A percentile compares a stretch with the other conserved stretches of the same genome.
phyloP scores from a whole-genome alignment of 2,329 filamentous ascomycete genomes.

The Monosporascus ibericus region DNA sequence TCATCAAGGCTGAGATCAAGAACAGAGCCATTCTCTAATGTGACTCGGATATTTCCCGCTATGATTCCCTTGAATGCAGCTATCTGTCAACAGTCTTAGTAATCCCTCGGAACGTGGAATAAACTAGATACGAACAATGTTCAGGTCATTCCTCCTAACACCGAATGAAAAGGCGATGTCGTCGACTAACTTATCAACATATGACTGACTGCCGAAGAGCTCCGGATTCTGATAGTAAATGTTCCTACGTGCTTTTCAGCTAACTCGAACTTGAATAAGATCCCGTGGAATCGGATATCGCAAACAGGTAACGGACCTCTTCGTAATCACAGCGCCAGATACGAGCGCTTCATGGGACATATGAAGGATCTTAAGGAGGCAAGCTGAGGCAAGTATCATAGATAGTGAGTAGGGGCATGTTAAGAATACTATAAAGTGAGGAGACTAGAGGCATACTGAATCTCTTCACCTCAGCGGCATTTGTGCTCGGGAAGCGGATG shows the following conservation, averaged over 20 bases:
- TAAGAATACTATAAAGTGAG: constrained; percentile 1
- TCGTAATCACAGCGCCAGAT: constrained; percentile 50
- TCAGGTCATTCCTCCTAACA: constrained; percentile 57
- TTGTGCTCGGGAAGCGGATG: constrained; percentile 18
- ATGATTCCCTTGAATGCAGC: constrained; percentile 70
- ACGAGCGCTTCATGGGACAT: constrained; percentile 53
- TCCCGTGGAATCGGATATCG: neutral
- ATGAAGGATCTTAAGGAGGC: constrained; percentile 52
- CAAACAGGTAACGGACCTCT: constrained; percentile 41
- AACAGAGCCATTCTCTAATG: constrained; percentile 21
- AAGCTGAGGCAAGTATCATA: constrained; percentile 33
- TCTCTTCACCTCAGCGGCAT: constrained; percentile 14
- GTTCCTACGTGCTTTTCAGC: constrained; percentile 47
- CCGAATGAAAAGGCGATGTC: constrained; percentile 66
- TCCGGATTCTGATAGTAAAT: constrained; percentile 73
- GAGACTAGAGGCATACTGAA: constrained; percentile 20
- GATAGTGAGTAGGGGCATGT: neutral
- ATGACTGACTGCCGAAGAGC: constrained; percentile 62
- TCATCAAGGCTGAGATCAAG: constrained; percentile 23
- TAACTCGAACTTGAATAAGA: too few relatives aligned
- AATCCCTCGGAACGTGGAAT: neutral
- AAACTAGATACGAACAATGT: constrained; percentile 50
- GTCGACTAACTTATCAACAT: constrained; percentile 68
- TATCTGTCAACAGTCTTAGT: constrained; percentile 38
- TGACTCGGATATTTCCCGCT: constrained; percentile 48